Evolutionary conservation across 139 green algal genomes (phyloP), one percentile per base, ranked within the genome.

Genomic region (Asterochloris sp.): DNA sequence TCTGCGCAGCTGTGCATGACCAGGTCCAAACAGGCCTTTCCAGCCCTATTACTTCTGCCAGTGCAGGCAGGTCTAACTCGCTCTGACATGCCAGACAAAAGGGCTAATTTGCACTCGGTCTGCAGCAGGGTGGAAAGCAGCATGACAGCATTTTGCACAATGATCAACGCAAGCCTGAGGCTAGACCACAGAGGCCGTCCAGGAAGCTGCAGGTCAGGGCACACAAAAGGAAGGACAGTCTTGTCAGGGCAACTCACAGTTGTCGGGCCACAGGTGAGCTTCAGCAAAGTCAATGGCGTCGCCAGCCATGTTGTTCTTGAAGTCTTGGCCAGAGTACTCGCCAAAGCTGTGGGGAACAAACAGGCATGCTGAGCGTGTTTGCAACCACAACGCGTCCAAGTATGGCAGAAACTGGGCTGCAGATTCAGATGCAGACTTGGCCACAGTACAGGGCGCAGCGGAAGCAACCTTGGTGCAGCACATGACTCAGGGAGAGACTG

Each of bases 181-280:
- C 10, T 63, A 47, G 10, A 26, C 28, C 8, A n/a, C 74, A 62
- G 62, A 66, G 64, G 38, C 28, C 26, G 13, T 27, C 74, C 12
- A 9, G 69, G 17, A 71, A 54, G 26, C 27, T 78, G 28, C 74
- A 78, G 16, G 38, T 78, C 15, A 24, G 16, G 74, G 27, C 13
- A 64, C 28, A 63, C 12, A 15, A 26, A 66, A 78, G 38, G 12
- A n/a, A 62, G 11, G 11, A 78, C 15, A 63, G 15, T 11, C 14
- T 63, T 62, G 10, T 10, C 16, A 0, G 63, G 0, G 13, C 15
- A n/a, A 24, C 27, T 64, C n/a, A 73, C 77, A 16, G 62, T 69
- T 91, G 80, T 91, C 87, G 11, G 85, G 83, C 90, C 89, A 94
- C 10, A 88, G 29, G 83, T 94, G 91, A 21, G 91, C 81, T 15